A percentile compares a stretch with the other conserved stretches of the same genome.
These are phyloP conservation scores for Syzygium malaccense DNA, from an alignment of 441 rosid genomes.

Conservation along the genomic window DNA sequence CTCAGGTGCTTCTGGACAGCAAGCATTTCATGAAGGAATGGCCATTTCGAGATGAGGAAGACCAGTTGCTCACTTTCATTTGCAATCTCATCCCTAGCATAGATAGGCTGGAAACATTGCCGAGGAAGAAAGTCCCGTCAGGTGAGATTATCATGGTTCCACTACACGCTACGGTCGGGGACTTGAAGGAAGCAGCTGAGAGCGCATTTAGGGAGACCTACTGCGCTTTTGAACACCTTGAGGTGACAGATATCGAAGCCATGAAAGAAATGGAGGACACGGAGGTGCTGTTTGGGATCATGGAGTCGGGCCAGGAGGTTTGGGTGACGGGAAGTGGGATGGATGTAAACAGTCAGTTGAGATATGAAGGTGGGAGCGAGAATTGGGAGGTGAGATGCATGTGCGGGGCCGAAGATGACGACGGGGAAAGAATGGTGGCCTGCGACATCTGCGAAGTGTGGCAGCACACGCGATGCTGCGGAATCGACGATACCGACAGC, in stretches of 20 bases:
- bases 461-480: conserved; percentile 87
- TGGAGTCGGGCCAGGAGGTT: conserved; percentile 48
- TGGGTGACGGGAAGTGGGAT: conserved; percentile 46
- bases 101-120: conserved; percentile 14
- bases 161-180: conserved; percentile 52
- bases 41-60: conserved; percentile 48
- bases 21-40: conserved; percentile 73
- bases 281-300: conserved; percentile 42
- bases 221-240: conserved; percentile 44
- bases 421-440: conserved; percentile 88
- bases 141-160: conserved; percentile 60
- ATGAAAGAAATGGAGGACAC: conserved; percentile 35
- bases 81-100: conserved; percentile 44
- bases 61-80: conserved; percentile 35
- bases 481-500: conserved; percentile 51
- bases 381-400: conserved; percentile 74
- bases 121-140: conserved; percentile 24
- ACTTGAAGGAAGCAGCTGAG: conserved; percentile 59
- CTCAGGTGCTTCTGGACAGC: conserved; percentile 55
- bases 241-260: conserved; percentile 40
- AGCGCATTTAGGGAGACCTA: conserved; percentile 63
- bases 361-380: conserved; percentile 60
- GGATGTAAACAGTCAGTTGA: conserved; percentile 28
- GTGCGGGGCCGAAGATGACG: conserved; percentile 80
- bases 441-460: conserved; percentile 85